These are phyloP conservation scores for Cicer chorassanicum DNA, from an alignment of 306 rosid species.

Conservation along the genomic window DNA sequence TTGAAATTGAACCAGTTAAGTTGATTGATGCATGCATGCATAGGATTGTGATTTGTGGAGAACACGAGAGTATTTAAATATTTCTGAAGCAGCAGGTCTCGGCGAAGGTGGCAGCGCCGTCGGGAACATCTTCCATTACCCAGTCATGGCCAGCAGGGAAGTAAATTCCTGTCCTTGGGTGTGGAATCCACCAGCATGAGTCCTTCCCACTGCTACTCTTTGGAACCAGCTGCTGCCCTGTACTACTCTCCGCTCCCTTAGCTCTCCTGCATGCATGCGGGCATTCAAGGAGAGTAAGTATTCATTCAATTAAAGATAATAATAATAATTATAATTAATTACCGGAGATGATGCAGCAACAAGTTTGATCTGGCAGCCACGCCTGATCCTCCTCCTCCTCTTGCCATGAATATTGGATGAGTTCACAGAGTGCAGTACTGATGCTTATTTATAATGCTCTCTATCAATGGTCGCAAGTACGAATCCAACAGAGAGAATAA, in stretches of 20 bases:
- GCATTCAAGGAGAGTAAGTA: too few relatives aligned
- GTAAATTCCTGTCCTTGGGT: constrained; percentile 73
- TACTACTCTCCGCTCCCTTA: not conserved
- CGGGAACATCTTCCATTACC: constrained; percentile 74
- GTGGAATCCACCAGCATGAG: constrained; percentile 62
- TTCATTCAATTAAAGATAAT: not conserved
- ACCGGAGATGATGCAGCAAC: constrained; percentile 18
- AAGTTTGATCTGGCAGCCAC: not conserved
- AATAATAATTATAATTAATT: not conserved
- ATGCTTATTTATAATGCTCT: constrained; percentile 12
- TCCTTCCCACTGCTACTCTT: not conserved
- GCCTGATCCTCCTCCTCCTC: not conserved
- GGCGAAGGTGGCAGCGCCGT: constrained; percentile 55
- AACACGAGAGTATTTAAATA: too few relatives aligned
- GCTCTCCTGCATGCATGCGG: not conserved
- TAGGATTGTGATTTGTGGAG: too few relatives aligned
- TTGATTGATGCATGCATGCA: too few relatives aligned
- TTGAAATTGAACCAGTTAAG: too few relatives aligned
- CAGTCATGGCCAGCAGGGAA: constrained; percentile 74
- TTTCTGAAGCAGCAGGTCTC: constrained; percentile 55
- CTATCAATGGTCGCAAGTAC: not conserved
- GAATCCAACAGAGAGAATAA: constrained; percentile 7
- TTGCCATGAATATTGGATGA: not conserved
- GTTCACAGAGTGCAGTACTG: not conserved
- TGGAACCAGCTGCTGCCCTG: too few relatives aligned